Evolutionary conservation across 352 stramenopile genomes (phyloP), one percentile per base, ranked within the genome.

Genomic region (Globisporangium nodosum): DNA sequence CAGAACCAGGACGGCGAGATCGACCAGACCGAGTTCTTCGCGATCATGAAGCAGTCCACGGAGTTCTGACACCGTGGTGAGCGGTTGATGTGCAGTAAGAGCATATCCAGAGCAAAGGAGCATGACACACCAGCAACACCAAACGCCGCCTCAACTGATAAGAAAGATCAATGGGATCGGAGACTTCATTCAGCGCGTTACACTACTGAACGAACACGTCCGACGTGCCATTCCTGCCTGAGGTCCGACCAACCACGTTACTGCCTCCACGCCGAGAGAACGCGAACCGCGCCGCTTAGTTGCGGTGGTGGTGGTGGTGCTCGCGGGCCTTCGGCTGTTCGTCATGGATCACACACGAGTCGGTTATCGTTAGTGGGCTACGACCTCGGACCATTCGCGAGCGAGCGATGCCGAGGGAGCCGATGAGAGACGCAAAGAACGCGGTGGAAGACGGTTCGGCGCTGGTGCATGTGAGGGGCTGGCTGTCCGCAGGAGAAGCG

Each of bases 1-100:
- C 76, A 94, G 50, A 93, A 97, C 63, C 83, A 97, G 58, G 91
- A 98, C 65, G 92, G 91, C 48, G 83, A 92, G 61, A 97, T 98
- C 61, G 85, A 81, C 56, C 66, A 85, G 48, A 78, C 94, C 50
- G 92, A 98, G 68, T 98, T 98, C 63, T 88, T 92, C 49, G 68
- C 78, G 52, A 92, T 92, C 58, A 94, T 94, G 83, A 94, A 92
- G 63, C 79, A 93, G 58, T 90, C 79, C 4, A 88, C 74, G 24
- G 78, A 90, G 58, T 90, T 87, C 49, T 90, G 74, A 63, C 12
- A 11, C 0, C 13, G 52, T 21, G 9, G 18, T 43, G n/a, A 15
- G 21, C n/a, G 33, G 12, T 4, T 27, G 18, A 46, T 21, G 49
- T 39, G 20, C 16, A 54, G 11, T 11, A 58, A 33, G 16, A 24